Evolutionary conservation across 306 rosid genomes (phyloP).

Genomic region (Psophocarpus tetragonolobus): DNA sequence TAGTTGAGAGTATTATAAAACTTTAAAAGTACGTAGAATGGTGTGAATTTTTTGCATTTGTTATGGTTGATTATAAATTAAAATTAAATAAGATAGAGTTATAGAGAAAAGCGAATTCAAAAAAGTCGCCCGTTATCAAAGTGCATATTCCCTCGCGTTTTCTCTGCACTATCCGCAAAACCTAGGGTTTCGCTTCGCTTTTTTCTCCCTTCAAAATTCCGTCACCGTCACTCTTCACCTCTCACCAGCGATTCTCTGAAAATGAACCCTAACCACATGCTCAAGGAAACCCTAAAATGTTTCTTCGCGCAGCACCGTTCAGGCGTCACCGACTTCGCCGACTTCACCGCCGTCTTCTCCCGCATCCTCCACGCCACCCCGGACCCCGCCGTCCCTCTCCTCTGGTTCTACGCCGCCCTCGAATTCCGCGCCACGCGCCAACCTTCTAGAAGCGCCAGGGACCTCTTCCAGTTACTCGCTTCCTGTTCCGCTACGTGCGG

Average conservation of each 20-base stretch:
- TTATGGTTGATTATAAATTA: background rate
- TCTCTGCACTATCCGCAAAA: background rate
- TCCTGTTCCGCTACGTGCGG: conserved; percentile 48
- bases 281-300: conserved; percentile 58
- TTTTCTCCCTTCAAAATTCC: background rate
- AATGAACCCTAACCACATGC: conserved; percentile 47
- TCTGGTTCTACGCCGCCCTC: conserved; percentile 75
- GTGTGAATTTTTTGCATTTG: no score
- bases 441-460: conserved; percentile 35
- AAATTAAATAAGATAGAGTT: background rate
- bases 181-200: conserved; percentile 43
- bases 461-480: conserved; percentile 53
- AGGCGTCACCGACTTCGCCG: conserved; percentile 56
- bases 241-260: background rate
- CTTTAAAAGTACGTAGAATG: no score
- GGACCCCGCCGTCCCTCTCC: conserved; percentile 54
- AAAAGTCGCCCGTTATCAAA: conserved; percentile 43
- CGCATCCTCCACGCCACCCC: conserved; percentile 42
- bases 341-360: conserved; percentile 58
- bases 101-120: conserved; percentile 20
- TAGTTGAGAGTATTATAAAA: no score
- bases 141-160: conserved; percentile 41
- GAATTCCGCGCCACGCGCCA: conserved; percentile 42
- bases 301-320: conserved; percentile 54
- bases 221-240: background rate